Base-by-base conservation (phyloP, 306 rosid genomes). In the Datisca glomerata region DNA sequence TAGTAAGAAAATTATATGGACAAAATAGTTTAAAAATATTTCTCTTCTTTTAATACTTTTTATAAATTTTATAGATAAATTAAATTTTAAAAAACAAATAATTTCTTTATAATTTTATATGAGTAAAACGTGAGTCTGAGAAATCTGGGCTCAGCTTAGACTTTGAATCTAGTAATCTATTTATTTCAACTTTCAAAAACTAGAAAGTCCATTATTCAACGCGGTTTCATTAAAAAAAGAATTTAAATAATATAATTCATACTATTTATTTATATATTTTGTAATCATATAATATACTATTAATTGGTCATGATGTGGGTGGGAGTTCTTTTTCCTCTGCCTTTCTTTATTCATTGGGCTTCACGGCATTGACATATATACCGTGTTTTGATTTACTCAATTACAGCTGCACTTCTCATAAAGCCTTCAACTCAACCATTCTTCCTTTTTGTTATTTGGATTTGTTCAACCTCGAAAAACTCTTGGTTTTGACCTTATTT, bases 141-240 rank as follows among this genome's bases (percentile, higher is more conserved):
- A 22, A 69, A 61, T 39, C 17, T 45, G 56, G 22, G 49, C n/a
- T n/a, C n/a, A n/a, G n/a, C n/a, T n/a, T n/a, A 51, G 72, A 69
- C 74, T 51, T 54, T 53, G 54, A 66, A 66, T 25, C 37, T 18
- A 12, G 43, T 24, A 36, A 33, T n/a, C n/a, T n/a, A n/a, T n/a
- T n/a, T n/a, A n/a, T n/a, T n/a, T n/a, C n/a, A n/a, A n/a, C n/a
- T 42, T 17, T 38, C 10, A 18, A 59, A 70, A 43, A 58, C 58
- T 14, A 37, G 6, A 7, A 24, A n/a, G n/a, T n/a, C n/a, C 12
- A 18, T 31, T 4, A 65, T 50, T 53, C 65, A 60, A 82, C 96
- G 87, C 94, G 96, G 69, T 73, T 86, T 76, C 41, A 24, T 40
- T n/a, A n/a, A n/a, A n/a, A 24, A n/a, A 24, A 49, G 39, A 40